These are phyloP conservation scores for Ustilago tritici DNA, from an alignment of 1,284 basidiomycete genomes.

Conservation along the genomic window DNA sequence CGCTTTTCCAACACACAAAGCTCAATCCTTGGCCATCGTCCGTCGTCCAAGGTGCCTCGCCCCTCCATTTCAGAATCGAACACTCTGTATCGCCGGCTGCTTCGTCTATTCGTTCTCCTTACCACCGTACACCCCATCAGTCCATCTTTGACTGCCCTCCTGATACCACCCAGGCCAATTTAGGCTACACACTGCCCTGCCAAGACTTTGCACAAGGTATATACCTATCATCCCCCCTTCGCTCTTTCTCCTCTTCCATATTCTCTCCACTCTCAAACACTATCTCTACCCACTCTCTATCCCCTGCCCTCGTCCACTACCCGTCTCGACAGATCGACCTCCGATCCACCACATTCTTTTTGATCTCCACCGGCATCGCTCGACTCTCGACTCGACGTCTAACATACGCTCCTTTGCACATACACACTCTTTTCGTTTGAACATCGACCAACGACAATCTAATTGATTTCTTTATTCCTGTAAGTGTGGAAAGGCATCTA, in stretches of 20 bases:
- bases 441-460: constrained; percentile 15
- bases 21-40: constrained; percentile 1
- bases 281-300: neutral
- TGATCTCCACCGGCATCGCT: constrained; percentile 17
- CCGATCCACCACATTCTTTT: constrained; percentile 41
- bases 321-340: constrained; percentile 14
- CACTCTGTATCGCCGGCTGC: neutral
- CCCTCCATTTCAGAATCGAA: neutral
- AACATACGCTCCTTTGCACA: constrained; percentile 49
- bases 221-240: constrained; percentile 26
- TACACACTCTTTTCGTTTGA: constrained; percentile 18
- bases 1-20: neutral
- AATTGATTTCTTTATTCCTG: constrained; percentile 19
- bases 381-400: constrained; percentile 25
- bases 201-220: constrained; percentile 37
- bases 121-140: constrained; percentile 13
- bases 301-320: constrained; percentile 4
- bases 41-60: neutral
- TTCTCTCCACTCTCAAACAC: constrained; percentile 26
- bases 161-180: constrained; percentile 12
- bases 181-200: constrained; percentile 11
- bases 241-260: constrained; percentile 19
- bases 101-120: constrained; percentile 5
- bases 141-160: constrained; percentile 19
- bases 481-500: constrained; percentile 18